Conservation (phyloP, 805 yeast genomes). For the Yarrowia keelungensis region DNA sequence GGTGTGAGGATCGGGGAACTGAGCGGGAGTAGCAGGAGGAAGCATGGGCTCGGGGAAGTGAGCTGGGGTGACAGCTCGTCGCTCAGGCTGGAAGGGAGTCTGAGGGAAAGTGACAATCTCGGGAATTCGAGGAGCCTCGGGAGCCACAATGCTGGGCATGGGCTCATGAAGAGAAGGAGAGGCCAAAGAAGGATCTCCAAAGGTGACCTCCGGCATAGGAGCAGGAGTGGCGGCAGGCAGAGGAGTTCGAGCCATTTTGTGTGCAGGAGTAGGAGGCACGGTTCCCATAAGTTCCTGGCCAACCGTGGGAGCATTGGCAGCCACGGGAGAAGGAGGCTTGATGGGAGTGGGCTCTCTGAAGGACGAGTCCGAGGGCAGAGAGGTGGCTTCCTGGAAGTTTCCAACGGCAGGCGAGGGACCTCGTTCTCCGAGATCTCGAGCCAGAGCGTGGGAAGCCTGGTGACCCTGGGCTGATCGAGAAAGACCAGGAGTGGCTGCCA, state of each 20-base stretch:
- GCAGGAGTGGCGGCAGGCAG: constrained; percentile 35
- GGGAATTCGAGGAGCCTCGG: constrained; percentile 26
- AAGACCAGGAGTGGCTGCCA: constrained; percentile 7
- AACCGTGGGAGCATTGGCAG: constrained; percentile 9
- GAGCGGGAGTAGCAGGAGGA: constrained; percentile 26
- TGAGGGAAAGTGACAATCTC: constrained; percentile 23
- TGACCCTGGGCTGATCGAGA: constrained; percentile 21
- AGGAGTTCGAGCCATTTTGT: neutral
- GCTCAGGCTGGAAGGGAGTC: constrained; percentile 24
- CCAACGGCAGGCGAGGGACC: constrained; percentile 18
- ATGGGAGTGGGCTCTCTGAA: constrained; percentile 30
- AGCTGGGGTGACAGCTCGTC: constrained; percentile 36
- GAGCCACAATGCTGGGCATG: constrained; percentile 8
- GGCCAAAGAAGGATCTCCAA: constrained; percentile 35
- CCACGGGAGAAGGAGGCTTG: constrained; percentile 35
- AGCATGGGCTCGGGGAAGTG: constrained; percentile 33
- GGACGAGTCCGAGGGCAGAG: constrained; percentile 23
- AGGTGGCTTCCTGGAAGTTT: constrained; percentile 16
- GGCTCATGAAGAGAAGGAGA: constrained; percentile 30
- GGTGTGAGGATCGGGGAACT: constrained; percentile 28
- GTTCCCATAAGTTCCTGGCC: constrained; percentile 32
- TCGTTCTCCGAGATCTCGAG: constrained; percentile 32
- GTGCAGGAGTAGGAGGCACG: constrained; percentile 28
- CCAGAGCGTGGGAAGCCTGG: constrained; percentile 2
- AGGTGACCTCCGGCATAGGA: constrained; percentile 30